Percentiles rank a stretch among this genome's conserved stretches.
phyloP scores from a whole-genome alignment of 2,329 filamentous ascomycete genomes.

The Cercospora sojina region DNA sequence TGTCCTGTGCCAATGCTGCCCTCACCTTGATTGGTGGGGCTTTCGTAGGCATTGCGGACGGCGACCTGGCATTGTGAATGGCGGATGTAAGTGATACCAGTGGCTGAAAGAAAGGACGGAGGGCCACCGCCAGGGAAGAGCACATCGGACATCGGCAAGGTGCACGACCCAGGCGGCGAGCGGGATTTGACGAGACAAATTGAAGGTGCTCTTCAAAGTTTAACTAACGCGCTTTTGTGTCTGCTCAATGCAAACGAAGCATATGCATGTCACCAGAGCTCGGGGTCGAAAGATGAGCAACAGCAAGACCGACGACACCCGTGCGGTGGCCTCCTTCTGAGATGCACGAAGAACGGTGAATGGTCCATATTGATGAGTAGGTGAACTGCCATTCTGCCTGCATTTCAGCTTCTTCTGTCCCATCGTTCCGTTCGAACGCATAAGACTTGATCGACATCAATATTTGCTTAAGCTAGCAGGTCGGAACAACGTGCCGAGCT shows the following conservation, averaged over 20 bases:
- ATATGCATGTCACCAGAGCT: background rate
- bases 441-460: background rate
- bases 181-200: background rate
- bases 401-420: background rate
- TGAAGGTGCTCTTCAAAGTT: background rate
- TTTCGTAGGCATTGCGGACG: background rate
- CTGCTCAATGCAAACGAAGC: background rate
- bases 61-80: background rate
- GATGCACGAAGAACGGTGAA: background rate
- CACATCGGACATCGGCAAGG: background rate
- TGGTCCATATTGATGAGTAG: background rate
- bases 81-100: background rate
- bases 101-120: background rate
- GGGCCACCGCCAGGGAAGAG: background rate
- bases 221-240: background rate
- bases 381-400: background rate
- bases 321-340: background rate
- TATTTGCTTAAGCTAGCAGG: background rate
- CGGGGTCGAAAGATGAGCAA: background rate
- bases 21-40: background rate
- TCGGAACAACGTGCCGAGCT: conserved; percentile 1
- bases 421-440: background rate
- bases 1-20: background rate
- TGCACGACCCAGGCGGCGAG: background rate
- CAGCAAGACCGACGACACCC: background rate